These are phyloP conservation scores for Eutrema salsugineum DNA, from an alignment of 441 rosid species.

Conservation along the genomic window DNA sequence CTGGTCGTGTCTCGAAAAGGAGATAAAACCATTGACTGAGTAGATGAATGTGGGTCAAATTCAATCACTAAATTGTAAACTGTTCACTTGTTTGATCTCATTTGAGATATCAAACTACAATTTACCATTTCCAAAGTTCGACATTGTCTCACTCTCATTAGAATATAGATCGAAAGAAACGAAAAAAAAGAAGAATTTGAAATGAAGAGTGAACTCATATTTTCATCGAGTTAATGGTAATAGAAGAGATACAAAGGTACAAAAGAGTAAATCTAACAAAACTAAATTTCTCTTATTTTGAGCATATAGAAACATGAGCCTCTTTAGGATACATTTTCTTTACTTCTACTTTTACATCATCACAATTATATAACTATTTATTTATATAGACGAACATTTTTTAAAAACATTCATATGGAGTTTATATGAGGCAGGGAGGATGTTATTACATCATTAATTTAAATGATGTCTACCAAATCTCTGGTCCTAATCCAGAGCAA, in stretches of 20 bases:
- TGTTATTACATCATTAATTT: constrained; percentile 18
- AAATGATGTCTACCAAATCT: constrained; percentile 13
- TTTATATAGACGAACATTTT: constrained; percentile 13
- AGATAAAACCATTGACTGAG: too few relatives aligned
- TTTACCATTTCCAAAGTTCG: too few relatives aligned
- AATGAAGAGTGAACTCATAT: too few relatives aligned
- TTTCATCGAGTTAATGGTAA: too few relatives aligned
- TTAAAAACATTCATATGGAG: not conserved
- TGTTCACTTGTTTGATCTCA: too few relatives aligned
- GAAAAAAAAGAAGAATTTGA: too few relatives aligned
- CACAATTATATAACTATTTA: constrained; percentile 8
- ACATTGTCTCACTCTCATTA: too few relatives aligned
- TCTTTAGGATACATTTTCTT: not conserved
- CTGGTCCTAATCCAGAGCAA: constrained; percentile 25
- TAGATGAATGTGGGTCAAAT: too few relatives aligned
- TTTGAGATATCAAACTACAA: too few relatives aligned
- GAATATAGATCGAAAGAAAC: too few relatives aligned
- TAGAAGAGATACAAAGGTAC: not conserved
- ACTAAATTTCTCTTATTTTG: not conserved
- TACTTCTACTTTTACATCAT: not conserved
- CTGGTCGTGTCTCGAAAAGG: too few relatives aligned
- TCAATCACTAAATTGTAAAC: too few relatives aligned
- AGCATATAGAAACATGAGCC: not conserved
- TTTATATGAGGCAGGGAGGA: not conserved
- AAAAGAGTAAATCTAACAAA: not conserved